phyloP scores from a whole-genome alignment of 331 rosid species.

The Spiraea crenata region DNA sequence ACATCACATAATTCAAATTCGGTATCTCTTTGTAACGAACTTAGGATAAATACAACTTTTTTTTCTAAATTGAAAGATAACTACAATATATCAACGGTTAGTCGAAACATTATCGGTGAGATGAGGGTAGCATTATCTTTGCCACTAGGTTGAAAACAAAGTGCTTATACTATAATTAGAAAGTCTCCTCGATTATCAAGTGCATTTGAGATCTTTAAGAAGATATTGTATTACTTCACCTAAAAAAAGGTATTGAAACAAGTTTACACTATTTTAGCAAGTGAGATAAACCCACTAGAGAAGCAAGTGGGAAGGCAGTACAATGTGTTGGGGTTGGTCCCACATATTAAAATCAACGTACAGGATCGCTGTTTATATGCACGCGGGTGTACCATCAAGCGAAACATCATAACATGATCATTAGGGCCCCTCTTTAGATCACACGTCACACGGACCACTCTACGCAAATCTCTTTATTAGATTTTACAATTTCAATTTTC shows the following conservation, averaged over 20 bases:
- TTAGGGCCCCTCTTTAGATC: constrained; percentile 22
- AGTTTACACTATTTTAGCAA: neutral
- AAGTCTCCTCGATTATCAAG: too few species aligned
- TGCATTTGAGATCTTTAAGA: too few species aligned
- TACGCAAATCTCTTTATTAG: neutral
- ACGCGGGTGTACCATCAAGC: constrained; percentile 50
- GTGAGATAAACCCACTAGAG: neutral
- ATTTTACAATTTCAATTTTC: neutral
- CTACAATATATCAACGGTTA: too few species aligned
- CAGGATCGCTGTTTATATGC: constrained; percentile 52
- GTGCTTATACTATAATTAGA: too few species aligned
- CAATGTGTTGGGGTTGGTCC: neutral
- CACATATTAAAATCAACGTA: constrained; percentile 21
- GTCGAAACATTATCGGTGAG: too few species aligned
- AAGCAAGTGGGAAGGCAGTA: constrained; percentile 2
- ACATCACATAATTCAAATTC: too few species aligned
- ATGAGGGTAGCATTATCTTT: too few species aligned
- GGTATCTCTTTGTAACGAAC: too few species aligned
- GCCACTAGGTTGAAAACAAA: too few species aligned
- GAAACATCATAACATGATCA: constrained; percentile 51
- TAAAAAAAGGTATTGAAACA: neutral
- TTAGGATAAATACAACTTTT: too few species aligned
- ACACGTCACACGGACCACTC: constrained; percentile 8
- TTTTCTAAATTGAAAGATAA: too few species aligned
- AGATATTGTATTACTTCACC: too few species aligned